These are phyloP conservation scores for Rosa persica DNA, from an alignment of 306 rosid genomes.

Conservation along the genomic window DNA sequence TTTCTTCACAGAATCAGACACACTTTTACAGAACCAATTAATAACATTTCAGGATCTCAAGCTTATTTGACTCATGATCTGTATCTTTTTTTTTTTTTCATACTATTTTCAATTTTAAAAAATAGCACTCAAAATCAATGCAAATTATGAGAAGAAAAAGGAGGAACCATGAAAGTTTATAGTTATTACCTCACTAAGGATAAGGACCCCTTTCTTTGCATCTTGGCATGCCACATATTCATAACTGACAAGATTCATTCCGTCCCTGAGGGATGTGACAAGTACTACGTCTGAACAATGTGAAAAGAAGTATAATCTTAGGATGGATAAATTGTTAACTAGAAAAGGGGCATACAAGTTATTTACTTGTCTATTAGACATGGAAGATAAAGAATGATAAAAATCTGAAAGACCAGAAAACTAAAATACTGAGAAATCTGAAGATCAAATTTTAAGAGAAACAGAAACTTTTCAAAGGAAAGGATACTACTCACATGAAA, in stretches of 20 bases:
- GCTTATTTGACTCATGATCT: neutral
- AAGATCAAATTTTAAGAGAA: neutral
- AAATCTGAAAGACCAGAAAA: neutral
- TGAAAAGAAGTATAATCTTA: neutral
- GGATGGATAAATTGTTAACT: conserved; percentile 10
- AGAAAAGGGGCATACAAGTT: neutral
- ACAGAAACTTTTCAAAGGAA: neutral
- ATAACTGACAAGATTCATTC: conserved; percentile 92
- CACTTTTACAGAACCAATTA: neutral
- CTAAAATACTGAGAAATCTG: neutral
- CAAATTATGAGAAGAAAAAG: neutral
- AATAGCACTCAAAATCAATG: neutral
- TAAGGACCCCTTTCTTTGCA: conserved; percentile 78
- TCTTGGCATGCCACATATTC: conserved; percentile 93
- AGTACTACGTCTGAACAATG: conserved; percentile 68
- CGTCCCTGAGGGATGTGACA: conserved; percentile 84
- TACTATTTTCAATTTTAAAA: neutral
- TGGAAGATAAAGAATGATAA: neutral
- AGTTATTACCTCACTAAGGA: conserved; percentile 78
- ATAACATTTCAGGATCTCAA: neutral
- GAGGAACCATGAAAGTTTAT: conserved; percentile 17
- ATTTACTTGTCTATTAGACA: neutral
- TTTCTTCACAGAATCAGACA: neutral
- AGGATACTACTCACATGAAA: neutral
- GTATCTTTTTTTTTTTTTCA: neutral